Evolutionary conservation across 2,329 filamentous ascomycete species (phyloP).

Genomic region (Fusarium temperatum): DNA sequence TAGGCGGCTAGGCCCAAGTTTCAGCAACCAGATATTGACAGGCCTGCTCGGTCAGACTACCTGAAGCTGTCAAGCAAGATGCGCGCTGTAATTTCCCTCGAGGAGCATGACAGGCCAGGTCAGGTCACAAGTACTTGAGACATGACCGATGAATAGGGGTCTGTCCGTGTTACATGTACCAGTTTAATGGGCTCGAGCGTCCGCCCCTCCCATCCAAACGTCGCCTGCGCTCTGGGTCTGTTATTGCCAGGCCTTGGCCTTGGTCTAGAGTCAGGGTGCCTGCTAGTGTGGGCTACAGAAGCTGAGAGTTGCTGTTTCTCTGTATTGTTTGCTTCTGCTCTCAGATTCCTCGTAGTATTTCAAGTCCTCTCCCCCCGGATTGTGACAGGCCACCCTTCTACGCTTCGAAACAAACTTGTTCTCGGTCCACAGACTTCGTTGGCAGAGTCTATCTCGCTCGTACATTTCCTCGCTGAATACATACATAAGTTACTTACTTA

Average conservation of each 20-base stretch:
- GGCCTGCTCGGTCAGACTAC: slow-evolving; percentile 24
- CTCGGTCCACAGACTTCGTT: slow-evolving; percentile 58
- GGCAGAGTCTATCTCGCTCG: slow-evolving; percentile 59
- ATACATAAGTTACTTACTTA: slow-evolving; percentile 6
- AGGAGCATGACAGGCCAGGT: slow-evolving; percentile 19
- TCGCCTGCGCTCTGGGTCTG: slow-evolving; percentile 6
- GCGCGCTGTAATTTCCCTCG: slow-evolving; percentile 36
- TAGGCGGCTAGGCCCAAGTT: slow-evolving; percentile 20
- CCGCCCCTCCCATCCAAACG: slow-evolving; percentile 27
- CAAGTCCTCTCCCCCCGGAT: slow-evolving; percentile 19
- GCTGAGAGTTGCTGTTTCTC: slow-evolving; percentile 18
- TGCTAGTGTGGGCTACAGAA: slow-evolving; percentile 13
- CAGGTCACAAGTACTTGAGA: slow-evolving; percentile 37
- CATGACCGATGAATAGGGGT: background rate
- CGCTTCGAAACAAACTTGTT: slow-evolving; percentile 35
- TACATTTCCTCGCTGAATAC: slow-evolving; percentile 37
- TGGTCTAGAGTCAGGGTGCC: slow-evolving; percentile 2
- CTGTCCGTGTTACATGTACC: slow-evolving; percentile 30
- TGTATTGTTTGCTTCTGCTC: slow-evolving; percentile 29
- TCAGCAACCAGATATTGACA: slow-evolving; percentile 24
- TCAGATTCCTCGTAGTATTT: slow-evolving; percentile 33
- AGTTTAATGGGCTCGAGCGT: slow-evolving; percentile 23
- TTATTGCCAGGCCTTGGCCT: slow-evolving; percentile 7
- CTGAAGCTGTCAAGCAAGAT: slow-evolving; percentile 32
- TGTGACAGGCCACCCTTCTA: slow-evolving; percentile 28